A percentile compares a stretch with the other conserved stretches of the same genome.
Conservation (phyloP, 176 grass and related monocot species). For the Saccharum officinarum region DNA sequence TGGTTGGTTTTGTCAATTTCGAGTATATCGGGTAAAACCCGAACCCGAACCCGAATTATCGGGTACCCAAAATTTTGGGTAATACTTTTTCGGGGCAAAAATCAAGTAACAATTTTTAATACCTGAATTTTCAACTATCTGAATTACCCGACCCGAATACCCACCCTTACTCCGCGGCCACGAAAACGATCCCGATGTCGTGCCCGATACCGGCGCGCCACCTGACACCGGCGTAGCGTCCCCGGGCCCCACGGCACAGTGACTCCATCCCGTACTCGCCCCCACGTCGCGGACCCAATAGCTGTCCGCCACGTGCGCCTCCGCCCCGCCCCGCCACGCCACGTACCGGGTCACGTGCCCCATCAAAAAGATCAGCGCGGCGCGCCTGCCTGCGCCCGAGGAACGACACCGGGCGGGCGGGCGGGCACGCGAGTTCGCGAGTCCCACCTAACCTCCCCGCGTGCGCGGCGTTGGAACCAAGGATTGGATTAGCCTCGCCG, state of each 20-base stretch:
- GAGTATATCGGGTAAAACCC: too few species aligned
- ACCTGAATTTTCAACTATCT: too few species aligned
- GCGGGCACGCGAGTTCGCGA: background rate
- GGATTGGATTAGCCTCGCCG: conserved; percentile 12
- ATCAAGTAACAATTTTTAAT: too few species aligned
- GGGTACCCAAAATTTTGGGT: too few species aligned
- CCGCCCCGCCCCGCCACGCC: background rate
- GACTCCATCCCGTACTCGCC: background rate
- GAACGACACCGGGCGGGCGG: background rate
- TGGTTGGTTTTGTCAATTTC: too few species aligned
- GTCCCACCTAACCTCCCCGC: background rate
- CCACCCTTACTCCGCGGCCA: too few species aligned
- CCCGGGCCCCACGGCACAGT: background rate
- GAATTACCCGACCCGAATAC: too few species aligned
- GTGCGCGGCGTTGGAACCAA: conserved; percentile 37
- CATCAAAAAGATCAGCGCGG: conserved; percentile 10
- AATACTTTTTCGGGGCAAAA: too few species aligned
- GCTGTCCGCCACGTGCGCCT: background rate
- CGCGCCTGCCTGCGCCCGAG: background rate
- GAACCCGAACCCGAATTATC: too few species aligned
- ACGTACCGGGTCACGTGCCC: conserved; percentile 36
- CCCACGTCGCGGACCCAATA: conserved; percentile 5
- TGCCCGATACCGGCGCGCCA: conserved; percentile 13
- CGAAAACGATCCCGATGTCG: background rate
- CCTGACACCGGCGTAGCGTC: background rate